Conservation (phyloP, 2,329 filamentous ascomycete genomes). For the Colletotrichum sp. region DNA sequence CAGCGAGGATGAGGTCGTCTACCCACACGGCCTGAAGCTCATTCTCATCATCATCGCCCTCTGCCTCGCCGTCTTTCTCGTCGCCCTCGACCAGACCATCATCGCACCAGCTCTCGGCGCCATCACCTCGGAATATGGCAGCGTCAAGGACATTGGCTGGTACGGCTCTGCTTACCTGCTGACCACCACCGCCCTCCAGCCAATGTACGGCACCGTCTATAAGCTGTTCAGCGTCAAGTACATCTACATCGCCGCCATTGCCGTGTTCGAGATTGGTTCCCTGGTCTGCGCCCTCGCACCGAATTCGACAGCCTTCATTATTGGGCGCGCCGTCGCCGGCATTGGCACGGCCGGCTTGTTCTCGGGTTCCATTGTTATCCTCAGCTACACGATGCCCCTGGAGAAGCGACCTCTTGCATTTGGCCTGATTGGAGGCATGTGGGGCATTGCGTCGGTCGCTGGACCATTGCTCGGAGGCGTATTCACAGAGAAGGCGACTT, state of each 20-base stretch:
- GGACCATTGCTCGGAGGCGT: slow-evolving; percentile 56
- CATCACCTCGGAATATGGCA: slow-evolving; percentile 51
- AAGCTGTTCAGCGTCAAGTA: slow-evolving; percentile 55
- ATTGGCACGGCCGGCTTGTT: slow-evolving; percentile 57
- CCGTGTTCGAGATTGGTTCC: slow-evolving; percentile 50
- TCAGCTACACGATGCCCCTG: slow-evolving; percentile 55
- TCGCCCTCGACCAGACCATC: slow-evolving; percentile 56
- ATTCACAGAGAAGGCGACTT: slow-evolving; percentile 53
- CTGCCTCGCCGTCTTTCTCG: slow-evolving; percentile 52
- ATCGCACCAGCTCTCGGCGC: slow-evolving; percentile 57
- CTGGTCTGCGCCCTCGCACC: slow-evolving; percentile 50
- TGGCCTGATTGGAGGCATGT: slow-evolving; percentile 60
- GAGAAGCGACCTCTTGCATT: slow-evolving; percentile 59
- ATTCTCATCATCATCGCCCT: slow-evolving; percentile 47
- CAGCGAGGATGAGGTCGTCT: slow-evolving; percentile 28
- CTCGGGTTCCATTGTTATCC: slow-evolving; percentile 54
- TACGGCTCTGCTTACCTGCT: slow-evolving; percentile 56
- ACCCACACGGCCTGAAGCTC: slow-evolving; percentile 45
- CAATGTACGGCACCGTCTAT: slow-evolving; percentile 55
- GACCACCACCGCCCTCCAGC: slow-evolving; percentile 54
- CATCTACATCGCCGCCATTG: slow-evolving; percentile 46
- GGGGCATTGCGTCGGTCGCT: slow-evolving; percentile 57
- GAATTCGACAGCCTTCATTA: slow-evolving; percentile 52
- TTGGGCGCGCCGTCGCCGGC: slow-evolving; percentile 57
- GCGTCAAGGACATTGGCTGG: slow-evolving; percentile 57